These are phyloP conservation scores for Gossypium sturtianum DNA, from an alignment of 345 rosid species.

Conservation along the genomic window DNA sequence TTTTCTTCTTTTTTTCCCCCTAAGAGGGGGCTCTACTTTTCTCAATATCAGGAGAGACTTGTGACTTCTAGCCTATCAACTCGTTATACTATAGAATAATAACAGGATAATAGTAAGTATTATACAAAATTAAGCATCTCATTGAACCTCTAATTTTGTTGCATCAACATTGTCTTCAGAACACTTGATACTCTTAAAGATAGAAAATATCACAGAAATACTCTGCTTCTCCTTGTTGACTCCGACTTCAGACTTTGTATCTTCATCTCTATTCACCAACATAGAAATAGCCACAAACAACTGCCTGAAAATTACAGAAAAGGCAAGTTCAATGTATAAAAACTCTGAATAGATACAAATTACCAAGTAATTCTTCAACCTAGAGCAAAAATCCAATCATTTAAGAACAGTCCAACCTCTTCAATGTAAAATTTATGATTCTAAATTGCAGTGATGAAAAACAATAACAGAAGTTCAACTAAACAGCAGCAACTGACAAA, in stretches of 20 bases:
- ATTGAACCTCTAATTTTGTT: conserved; percentile 71
- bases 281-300: conserved; percentile 57
- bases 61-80: background rate
- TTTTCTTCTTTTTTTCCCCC: background rate
- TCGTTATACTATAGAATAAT: conserved; percentile 9
- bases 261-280: conserved; percentile 79
- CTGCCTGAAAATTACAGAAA: conserved; percentile 50
- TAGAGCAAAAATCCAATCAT: background rate
- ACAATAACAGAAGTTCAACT: background rate
- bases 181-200: conserved; percentile 20
- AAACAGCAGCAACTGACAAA: background rate
- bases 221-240: conserved; percentile 64
- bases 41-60: background rate
- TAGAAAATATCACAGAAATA: conserved; percentile 7
- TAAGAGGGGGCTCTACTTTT: background rate
- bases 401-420: background rate
- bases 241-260: conserved; percentile 54
- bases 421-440: background rate
- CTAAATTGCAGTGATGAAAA: background rate
- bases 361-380: background rate
- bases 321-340: background rate
- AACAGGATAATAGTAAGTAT: background rate
- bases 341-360: conserved; percentile 3
- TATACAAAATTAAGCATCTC: background rate
- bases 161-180: conserved; percentile 73